Evolutionary conservation across 805 yeast genomes (phyloP), one percentile per base, ranked within the genome.

Genomic region (Nakazawaea anatomiae): DNA sequence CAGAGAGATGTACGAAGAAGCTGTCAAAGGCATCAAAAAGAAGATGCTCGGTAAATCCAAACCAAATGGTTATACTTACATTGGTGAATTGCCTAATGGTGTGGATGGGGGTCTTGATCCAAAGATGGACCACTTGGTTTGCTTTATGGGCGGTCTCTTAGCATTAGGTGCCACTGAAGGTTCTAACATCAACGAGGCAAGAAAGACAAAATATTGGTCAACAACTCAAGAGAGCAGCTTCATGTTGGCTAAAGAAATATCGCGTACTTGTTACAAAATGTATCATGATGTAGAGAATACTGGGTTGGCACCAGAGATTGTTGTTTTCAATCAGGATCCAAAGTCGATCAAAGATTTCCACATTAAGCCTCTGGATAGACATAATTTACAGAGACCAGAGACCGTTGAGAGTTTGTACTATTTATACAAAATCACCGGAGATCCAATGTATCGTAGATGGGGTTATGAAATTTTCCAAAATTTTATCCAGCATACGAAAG

Each of bases 121-220:
- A 14, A 89, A 89, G 62, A 88, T 91, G 96, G 97, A 91, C 63
- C 97, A 91, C 67, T 71, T 89, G 53, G 97, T 89, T 29, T 91
- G 97, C 65, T 90, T 89, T 67, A 80, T 87, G 62, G 96, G 96
- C 51, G 97, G 97, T 0, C 74, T 87, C 54, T 76, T 91, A 54
- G 94, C 96, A 0, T 69, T 89, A 48, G 97, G 97, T 30, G 95
- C 96, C 12, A 91, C 97, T 2, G 80, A 77, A 44, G 97, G 97
- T 8, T 62, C 71, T 31, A 68, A 84, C 1, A 60, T 79, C 28
- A 66, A 65, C 9, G 76, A 74, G 11, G 96, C 92, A 4, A 73
- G 78, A 52, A 68, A 73, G 39, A 14, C 46, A 32, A 65, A 76
- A 1, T 64, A 68, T 49, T 89, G 96, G 96, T 73, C 76, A 52